Evolutionary conservation across 2,329 filamentous ascomycete genomes (phyloP), one percentile per base, ranked within the genome.

Genomic region (Nemania sp.): DNA sequence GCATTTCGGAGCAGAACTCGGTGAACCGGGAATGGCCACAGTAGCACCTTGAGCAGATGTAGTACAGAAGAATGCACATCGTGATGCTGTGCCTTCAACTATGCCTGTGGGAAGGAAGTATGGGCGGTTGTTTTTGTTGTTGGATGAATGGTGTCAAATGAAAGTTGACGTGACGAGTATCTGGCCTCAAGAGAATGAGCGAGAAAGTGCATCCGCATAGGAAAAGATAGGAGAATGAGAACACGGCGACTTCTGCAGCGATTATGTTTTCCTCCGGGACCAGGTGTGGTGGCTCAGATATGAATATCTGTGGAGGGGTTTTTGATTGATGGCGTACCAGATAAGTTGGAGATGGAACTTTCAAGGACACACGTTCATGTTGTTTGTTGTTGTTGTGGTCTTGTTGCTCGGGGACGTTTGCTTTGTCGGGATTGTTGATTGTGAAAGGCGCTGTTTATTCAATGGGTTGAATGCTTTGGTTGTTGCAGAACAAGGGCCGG

Each of bases 41-140:
- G 57, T 59, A 63, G 32, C 64, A 66, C 25, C 43, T 53, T 1
- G 49, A 21, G 49, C 64, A 66, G 37, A 66, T 65, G n/a, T 57
- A 45, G 21, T 66, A 66, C 9, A 53, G 29, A 5, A 66, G 18
- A 11, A 39, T 21, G 18, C 64, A 66, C 64, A 66, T 65, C 12
- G 35, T 49, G 49, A 20, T 6, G 18, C 7, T 13, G 2, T n/a
- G 3, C 5, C 9, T 9, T 43, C 7, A 12, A 43, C 4, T 10
- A 3, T 43, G 40, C 2, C 1, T 35, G 3, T 13, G 5, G 34
- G 13, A 39, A 42, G n/a, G 32, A 25, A 12, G 11, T 13, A 15
- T 55, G 15, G 17, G 9, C 17, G 18, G 15, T 18, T 9, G 15
- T 40, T 7, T 15, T 47, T n/a, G 6, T 17, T 39, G 18, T 48